Evolutionary conservation across 2,329 filamentous ascomycete species (phyloP).

Genomic region (Chaetothyriales sp.): DNA sequence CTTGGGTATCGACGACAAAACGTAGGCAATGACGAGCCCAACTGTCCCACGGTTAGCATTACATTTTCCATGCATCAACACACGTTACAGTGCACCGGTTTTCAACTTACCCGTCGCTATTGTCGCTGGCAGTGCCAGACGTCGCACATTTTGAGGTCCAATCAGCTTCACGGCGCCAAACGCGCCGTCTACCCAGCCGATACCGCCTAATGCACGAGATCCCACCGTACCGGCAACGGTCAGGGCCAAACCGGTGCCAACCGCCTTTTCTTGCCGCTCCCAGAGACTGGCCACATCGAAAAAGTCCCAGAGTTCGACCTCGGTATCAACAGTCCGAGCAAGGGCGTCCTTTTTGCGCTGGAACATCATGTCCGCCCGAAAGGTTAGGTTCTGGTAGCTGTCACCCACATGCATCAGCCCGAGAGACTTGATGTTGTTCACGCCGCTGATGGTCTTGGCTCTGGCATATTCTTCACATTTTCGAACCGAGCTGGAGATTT

Average conservation of each 20-base stretch:
- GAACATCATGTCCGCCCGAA: conserved; percentile 92
- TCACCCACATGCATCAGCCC: conserved; percentile 79
- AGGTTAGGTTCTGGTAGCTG: conserved; percentile 70
- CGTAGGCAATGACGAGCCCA: conserved; percentile 59
- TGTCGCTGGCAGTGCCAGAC: conserved; percentile 65
- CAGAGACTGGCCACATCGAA: conserved; percentile 71
- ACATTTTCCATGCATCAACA: conserved; percentile 21
- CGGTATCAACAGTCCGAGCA: conserved; percentile 70
- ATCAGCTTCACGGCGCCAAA: conserved; percentile 66
- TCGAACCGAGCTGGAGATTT: conserved; percentile 64
- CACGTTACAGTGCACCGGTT: conserved; percentile 6
- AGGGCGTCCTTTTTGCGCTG: conserved; percentile 63
- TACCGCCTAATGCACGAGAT: conserved; percentile 63
- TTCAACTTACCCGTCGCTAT: conserved; percentile 56
- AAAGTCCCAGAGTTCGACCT: conserved; percentile 84
- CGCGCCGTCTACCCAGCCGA: conserved; percentile 78
- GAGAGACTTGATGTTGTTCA: conserved; percentile 74
- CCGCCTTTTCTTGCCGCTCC: conserved; percentile 86
- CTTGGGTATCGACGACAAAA: conserved; percentile 72
- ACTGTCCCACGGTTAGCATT: conserved; percentile 32
- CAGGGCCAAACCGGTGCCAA: conserved; percentile 84
- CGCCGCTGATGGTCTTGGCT: conserved; percentile 58
- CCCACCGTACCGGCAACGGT: conserved; percentile 80
- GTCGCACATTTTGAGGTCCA: conserved; percentile 65
- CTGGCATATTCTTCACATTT: conserved; percentile 78